Evolutionary conservation across 2,329 filamentous ascomycete species (phyloP).

Genomic region (Paecilomyces niveus): DNA sequence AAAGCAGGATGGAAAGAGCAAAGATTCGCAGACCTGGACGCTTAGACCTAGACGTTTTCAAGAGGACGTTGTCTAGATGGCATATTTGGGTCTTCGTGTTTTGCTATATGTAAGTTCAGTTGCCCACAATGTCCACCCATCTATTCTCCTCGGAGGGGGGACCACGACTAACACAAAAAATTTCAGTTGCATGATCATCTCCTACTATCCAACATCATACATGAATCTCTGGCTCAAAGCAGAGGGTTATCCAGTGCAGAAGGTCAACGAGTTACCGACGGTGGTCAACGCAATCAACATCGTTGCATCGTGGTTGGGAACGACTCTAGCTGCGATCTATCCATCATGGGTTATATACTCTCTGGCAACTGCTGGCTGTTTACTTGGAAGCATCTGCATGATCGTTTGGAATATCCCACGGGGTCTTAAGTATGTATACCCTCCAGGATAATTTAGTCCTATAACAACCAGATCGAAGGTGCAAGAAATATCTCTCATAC

Average conservation of each 20-base stretch:
- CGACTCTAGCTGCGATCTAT: conserved; percentile 46
- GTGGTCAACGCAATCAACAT: conserved; percentile 44
- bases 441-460: background rate
- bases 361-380: conserved; percentile 31
- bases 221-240: conserved; percentile 50
- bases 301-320: conserved; percentile 43
- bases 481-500: too few species aligned
- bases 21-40: conserved; percentile 34
- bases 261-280: conserved; percentile 47
- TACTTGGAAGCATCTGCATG: conserved; percentile 42
- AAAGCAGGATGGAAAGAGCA: conserved; percentile 10
- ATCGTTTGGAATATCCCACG: conserved; percentile 46
- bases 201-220: conserved; percentile 38
- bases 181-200: conserved; percentile 38
- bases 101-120: conserved; percentile 40
- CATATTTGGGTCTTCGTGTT: conserved; percentile 46
- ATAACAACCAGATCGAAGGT: background rate
- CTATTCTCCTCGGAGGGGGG: conserved; percentile 1
- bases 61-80: conserved; percentile 42
- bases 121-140: conserved; percentile 9
- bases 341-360: conserved; percentile 44
- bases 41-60: conserved; percentile 38
- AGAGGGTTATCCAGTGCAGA: conserved; percentile 40
- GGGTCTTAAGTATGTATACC: conserved; percentile 35
- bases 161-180: background rate